A percentile compares a stretch with the other conserved stretches of the same genome.
Conservation (phyloP, 2,329 filamentous ascomycete genomes). For the Sphaerulina musiva region DNA sequence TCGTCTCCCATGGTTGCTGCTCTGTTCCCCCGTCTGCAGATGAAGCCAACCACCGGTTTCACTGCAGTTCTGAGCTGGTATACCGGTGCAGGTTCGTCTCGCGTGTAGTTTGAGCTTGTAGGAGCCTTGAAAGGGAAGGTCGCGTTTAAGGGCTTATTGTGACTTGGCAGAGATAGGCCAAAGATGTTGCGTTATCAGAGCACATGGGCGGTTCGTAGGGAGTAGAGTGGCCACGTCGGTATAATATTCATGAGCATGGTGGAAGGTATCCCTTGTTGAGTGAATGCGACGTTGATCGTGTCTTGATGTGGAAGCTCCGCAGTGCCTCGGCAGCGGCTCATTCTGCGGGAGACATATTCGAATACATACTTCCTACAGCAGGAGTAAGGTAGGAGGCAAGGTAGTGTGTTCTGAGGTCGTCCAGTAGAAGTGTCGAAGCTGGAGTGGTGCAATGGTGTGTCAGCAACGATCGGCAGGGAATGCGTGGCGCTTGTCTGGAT, state of each 20-base stretch:
- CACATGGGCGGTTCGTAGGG: slow-evolving; percentile 11
- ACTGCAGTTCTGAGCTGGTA: not conserved
- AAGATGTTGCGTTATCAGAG: slow-evolving; percentile 14
- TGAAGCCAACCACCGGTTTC: slow-evolving; percentile 9
- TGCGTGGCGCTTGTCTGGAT: not conserved
- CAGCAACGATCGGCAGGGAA: slow-evolving; percentile 1
- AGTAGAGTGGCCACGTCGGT: too few relatives aligned
- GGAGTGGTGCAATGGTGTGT: not conserved
- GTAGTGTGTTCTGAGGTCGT: not conserved
- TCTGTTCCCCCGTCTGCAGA: slow-evolving; percentile 1
- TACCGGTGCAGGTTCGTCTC: not conserved
- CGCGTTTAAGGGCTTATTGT: not conserved
- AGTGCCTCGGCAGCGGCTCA: not conserved
- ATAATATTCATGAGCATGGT: too few relatives aligned
- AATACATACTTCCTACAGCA: too few relatives aligned
- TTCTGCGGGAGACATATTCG: too few relatives aligned
- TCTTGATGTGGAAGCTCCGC: not conserved
- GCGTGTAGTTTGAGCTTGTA: not conserved
- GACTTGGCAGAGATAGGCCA: slow-evolving; percentile 11
- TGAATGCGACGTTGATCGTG: not conserved
- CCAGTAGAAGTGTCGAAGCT: not conserved
- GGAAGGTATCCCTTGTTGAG: not conserved
- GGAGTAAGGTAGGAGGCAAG: too few relatives aligned
- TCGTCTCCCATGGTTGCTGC: not conserved
- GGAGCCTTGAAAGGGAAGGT: slow-evolving; percentile 15